Base-by-base conservation (phyloP, 1,139 yeast genomes). In the Zygotorulaspora mrakii region DNA sequence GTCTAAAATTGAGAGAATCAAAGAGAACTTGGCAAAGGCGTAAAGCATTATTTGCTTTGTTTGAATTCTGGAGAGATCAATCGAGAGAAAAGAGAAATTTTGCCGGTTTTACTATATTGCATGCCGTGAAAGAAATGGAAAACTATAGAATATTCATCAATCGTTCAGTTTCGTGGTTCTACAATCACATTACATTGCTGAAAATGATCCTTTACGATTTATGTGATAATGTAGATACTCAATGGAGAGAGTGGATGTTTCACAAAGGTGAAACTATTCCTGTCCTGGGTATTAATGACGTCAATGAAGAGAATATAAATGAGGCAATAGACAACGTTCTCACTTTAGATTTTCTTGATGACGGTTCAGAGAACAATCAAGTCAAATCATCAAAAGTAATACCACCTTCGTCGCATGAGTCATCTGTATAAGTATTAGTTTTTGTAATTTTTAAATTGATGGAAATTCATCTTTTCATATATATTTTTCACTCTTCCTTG, bases 1-100 rank as follows among this genome's bases (percentile, higher is more conserved):
- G 64, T n/a, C 43, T 59, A 20, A 58, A 57, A 36, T 45, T 60
- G 28, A 46, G 56, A 32, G 64, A 60, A 47, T 57, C 62, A 4
- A 60, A 60, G 40, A 49, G 64, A 40, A 60, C 64, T 1, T 60
- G 64, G 64, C 64, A 60, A 39, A 52, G 64, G 34, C 50, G 64
- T 13, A 60, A 59, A 30, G 64, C 64, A 1, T 41, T 60, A 25
- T 60, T 59, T 41, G 54, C 64, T 5, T 45, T 60, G 20, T 59
- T 60, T 42, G 64, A 60, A 39, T 59, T 58, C 36, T 60, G 64
- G 64, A 54, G 64, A 40, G 64, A 60, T 34, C 62, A 60, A 46
- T 56, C 63, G 2, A 45, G 57, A 35, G 58, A 53, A 26, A 59
- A 60, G 45, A 49, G 64, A 38, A 47, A 52, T 13, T 58, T 59